These are phyloP conservation scores for Clavispora phyllophila DNA, from an alignment of 805 yeast genomes.

Conservation along the genomic window DNA sequence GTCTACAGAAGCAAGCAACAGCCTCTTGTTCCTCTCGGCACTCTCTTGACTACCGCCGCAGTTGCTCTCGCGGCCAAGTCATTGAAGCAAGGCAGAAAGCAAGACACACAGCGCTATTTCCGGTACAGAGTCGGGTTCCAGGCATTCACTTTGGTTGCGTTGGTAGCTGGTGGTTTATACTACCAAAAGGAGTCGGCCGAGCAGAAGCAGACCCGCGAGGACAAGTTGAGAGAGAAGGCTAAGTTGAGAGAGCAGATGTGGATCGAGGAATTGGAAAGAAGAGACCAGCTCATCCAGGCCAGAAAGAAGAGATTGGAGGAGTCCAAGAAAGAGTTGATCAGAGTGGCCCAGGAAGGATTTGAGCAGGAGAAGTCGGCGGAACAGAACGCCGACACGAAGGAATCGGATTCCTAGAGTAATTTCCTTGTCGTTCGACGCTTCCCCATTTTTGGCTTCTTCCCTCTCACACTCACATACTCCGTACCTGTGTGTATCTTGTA, in stretches of 20 bases:
- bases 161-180: slow-evolving; percentile 72
- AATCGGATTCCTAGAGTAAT: neutral
- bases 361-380: slow-evolving; percentile 14
- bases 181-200: slow-evolving; percentile 50
- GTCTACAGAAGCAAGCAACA: slow-evolving; percentile 69
- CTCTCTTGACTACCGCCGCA: slow-evolving; percentile 74
- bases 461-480: neutral
- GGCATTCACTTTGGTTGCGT: slow-evolving; percentile 74
- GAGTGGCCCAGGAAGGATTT: slow-evolving; percentile 33
- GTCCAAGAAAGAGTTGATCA: slow-evolving; percentile 36
- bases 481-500: neutral
- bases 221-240: slow-evolving; percentile 68
- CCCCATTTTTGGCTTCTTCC: too few species aligned
- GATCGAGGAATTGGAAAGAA: slow-evolving; percentile 86
- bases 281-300: slow-evolving; percentile 68
- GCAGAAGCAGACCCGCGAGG: slow-evolving; percentile 48
- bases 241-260: slow-evolving; percentile 78
- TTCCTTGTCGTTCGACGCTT: too few species aligned
- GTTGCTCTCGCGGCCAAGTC: slow-evolving; percentile 75
- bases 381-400: neutral
- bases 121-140: slow-evolving; percentile 87
- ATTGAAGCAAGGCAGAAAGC: slow-evolving; percentile 64
- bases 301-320: slow-evolving; percentile 64
- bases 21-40: slow-evolving; percentile 84
- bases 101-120: slow-evolving; percentile 79